These are phyloP conservation scores for Gymnopus androsaceus DNA, from an alignment of 1,284 basidiomycete species.

Conservation along the genomic window DNA sequence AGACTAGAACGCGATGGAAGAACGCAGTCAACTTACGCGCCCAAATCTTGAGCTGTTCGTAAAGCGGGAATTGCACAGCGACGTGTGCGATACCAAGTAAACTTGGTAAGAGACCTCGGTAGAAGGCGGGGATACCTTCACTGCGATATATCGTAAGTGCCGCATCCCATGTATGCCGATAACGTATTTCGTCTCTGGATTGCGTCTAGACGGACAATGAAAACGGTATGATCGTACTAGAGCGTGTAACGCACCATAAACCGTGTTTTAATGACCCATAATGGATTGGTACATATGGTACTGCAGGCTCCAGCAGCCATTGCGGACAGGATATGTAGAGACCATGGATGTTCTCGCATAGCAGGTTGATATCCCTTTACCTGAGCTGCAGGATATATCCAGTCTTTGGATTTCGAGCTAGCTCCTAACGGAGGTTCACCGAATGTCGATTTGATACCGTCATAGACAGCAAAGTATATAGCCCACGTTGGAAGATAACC, in stretches of 20 bases:
- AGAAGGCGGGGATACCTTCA: slow-evolving; percentile 86
- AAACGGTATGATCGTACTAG: slow-evolving; percentile 19
- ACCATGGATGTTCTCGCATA: slow-evolving; percentile 78
- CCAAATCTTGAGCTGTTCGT: slow-evolving; percentile 85
- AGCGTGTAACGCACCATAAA: slow-evolving; percentile 85
- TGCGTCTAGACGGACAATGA: slow-evolving; percentile 59
- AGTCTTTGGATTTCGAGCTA: slow-evolving; percentile 33
- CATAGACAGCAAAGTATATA: slow-evolving; percentile 97
- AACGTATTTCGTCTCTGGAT: slow-evolving; percentile 71
- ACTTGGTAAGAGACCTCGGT: slow-evolving; percentile 87
- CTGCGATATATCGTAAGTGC: slow-evolving; percentile 82
- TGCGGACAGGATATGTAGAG: slow-evolving; percentile 86
- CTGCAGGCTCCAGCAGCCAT: slow-evolving; percentile 91
- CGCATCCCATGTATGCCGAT: slow-evolving; percentile 87
- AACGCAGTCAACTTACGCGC: slow-evolving; percentile 62
- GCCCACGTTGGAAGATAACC: slow-evolving; percentile 98
- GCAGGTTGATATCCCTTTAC: slow-evolving; percentile 79
- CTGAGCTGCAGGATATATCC: slow-evolving; percentile 78
- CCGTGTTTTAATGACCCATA: slow-evolving; percentile 97
- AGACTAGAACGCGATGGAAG: slow-evolving; percentile 4
- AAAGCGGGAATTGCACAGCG: slow-evolving; percentile 95
- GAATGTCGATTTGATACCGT: slow-evolving; percentile 84
- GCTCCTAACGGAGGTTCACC: slow-evolving; percentile 61
- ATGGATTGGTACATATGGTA: slow-evolving; percentile 88
- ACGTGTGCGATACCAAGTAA: slow-evolving; percentile 90